phyloP scores from a whole-genome alignment of 2,329 filamentous ascomycete species.

The Talaromyces sp. region DNA sequence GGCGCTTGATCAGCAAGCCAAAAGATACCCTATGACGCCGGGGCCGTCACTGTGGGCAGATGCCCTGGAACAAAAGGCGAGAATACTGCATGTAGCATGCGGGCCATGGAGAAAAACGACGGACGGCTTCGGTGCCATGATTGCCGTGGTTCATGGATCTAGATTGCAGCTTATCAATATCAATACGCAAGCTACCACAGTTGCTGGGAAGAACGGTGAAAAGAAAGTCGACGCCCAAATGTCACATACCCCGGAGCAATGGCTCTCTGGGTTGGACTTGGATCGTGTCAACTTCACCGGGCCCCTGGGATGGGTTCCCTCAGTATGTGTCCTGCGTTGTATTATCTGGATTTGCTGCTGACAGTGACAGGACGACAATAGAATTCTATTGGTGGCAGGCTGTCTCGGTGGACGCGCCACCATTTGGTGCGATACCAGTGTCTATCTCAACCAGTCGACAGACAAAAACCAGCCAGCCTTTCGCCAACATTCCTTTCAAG shows the following conservation, averaged over 20 bases:
- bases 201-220: neutral
- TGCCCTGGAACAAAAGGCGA: conserved; percentile 19
- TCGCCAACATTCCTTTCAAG: conserved; percentile 19
- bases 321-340: conserved; percentile 18
- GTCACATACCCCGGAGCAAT: conserved; percentile 12
- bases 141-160: conserved; percentile 25
- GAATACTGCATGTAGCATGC: conserved; percentile 25
- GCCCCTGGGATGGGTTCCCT: conserved; percentile 26
- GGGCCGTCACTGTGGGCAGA: conserved; percentile 26
- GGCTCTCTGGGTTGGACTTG: conserved; percentile 6
- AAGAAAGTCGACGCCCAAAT: neutral
- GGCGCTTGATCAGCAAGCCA: conserved; percentile 13
- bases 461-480: conserved; percentile 3
- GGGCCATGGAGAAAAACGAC: conserved; percentile 26
- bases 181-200: conserved; percentile 16
- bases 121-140: conserved; percentile 13
- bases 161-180: conserved; percentile 25
- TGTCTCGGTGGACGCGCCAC: conserved; percentile 21
- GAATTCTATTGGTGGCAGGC: conserved; percentile 20
- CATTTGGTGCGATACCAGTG: conserved; percentile 11
- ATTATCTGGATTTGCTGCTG: neutral
- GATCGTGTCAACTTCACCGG: conserved; percentile 21
- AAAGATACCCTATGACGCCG: conserved; percentile 15
- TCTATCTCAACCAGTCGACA: conserved; percentile 17
- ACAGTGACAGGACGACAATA: conserved; percentile 18